A percentile compares a stretch with the other conserved stretches of the same genome.
Conservation (phyloP, 2,329 filamentous ascomycete species). For the Hypoxylon sp. region DNA sequence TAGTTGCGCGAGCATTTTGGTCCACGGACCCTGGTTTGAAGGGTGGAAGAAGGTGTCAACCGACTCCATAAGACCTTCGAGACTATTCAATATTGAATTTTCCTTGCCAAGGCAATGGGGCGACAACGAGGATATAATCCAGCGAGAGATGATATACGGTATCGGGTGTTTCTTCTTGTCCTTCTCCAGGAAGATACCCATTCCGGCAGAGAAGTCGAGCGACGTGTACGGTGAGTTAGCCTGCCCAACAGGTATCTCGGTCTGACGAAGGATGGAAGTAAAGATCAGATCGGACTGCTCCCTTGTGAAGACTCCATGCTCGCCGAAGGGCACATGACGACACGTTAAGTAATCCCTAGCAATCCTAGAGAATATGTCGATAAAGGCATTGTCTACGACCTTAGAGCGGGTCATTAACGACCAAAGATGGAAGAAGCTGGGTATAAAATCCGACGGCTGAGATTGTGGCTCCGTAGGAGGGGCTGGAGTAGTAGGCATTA, state of each 20-base stretch:
- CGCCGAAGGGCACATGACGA: conserved; percentile 81
- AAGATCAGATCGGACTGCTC: conserved; percentile 95
- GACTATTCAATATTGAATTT: conserved; percentile 84
- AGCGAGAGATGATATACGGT: conserved; percentile 91
- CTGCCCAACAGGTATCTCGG: conserved; percentile 97
- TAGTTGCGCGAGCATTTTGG: conserved; percentile 88
- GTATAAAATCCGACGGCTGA: conserved; percentile 90
- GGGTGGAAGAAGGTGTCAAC: conserved; percentile 99
- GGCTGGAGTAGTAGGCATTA: conserved; percentile 87
- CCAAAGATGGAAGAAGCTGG: conserved; percentile 97
- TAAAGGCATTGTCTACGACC: conserved; percentile 85
- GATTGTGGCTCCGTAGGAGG: conserved; percentile 80
- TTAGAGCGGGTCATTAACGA: conserved; percentile 92
- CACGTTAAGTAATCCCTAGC: conserved; percentile 86
- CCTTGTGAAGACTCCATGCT: conserved; percentile 91
- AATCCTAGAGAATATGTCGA: conserved; percentile 90
- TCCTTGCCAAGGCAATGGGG: conserved; percentile 83
- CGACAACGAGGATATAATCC: conserved; percentile 93
- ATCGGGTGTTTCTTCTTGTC: conserved; percentile 94
- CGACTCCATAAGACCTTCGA: conserved; percentile 93
- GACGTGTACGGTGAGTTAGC: conserved; percentile 92
- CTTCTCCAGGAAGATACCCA: conserved; percentile 89
- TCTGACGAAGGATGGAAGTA: conserved; percentile 87
- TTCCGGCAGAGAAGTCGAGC: conserved; percentile 85
- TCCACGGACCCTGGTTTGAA: conserved; percentile 95